These are phyloP conservation scores for Pseudocercospora fijiensis DNA, from an alignment of 2,329 filamentous ascomycete genomes.

Conservation along the genomic window DNA sequence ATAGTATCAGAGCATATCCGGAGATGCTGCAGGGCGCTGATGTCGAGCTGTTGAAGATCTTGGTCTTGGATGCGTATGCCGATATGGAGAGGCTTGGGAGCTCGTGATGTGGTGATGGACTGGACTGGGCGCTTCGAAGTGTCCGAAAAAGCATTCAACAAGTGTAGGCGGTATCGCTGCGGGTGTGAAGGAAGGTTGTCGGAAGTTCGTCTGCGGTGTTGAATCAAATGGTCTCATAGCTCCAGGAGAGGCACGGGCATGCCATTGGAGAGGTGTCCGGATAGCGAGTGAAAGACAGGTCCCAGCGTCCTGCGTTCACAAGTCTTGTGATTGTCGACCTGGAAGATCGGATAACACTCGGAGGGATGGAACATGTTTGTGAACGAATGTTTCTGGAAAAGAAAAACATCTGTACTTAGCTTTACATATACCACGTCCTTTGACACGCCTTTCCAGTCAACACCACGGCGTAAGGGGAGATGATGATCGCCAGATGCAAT, in stretches of 20 bases:
- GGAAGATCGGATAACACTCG: background rate
- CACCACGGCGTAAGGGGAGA: background rate
- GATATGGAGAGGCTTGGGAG: constrained; percentile 21
- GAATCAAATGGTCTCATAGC: background rate
- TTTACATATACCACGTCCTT: background rate
- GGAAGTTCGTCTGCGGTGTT: background rate
- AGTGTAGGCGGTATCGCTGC: background rate
- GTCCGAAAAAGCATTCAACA: background rate
- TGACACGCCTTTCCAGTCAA: background rate
- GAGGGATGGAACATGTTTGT: background rate
- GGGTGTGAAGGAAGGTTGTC: background rate
- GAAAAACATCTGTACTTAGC: background rate
- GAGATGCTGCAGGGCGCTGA: constrained; percentile 25
- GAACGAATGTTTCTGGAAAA: background rate
- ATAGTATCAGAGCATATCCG: constrained; percentile 23
- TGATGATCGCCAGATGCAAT: background rate
- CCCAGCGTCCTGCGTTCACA: background rate
- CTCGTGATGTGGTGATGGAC: background rate
- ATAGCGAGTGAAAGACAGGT: background rate
- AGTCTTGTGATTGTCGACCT: background rate
- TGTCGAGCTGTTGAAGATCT: constrained; percentile 23
- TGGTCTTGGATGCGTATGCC: constrained; percentile 24
- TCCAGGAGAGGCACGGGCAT: background rate
- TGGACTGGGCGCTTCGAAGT: background rate
- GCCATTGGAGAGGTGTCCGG: background rate